Percentiles rank a stretch among this genome's conserved stretches.
Evolutionary conservation across 768 basidiomycete species (phyloP).

Genomic region (Trametes punicea): DNA sequence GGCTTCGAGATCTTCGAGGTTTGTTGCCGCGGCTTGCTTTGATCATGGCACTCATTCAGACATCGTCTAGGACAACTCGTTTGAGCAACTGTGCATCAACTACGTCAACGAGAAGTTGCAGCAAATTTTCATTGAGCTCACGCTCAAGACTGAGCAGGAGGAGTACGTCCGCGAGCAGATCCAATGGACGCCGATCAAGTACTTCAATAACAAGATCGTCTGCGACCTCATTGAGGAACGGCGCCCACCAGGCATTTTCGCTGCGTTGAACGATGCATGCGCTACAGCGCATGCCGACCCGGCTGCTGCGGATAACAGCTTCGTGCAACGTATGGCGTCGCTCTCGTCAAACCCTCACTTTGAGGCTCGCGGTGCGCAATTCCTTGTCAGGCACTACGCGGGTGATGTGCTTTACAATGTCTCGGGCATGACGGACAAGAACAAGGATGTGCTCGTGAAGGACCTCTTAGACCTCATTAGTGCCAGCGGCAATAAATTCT

Average conservation of each 20-base stretch:
- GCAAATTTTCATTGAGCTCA: slow-evolving; percentile 98
- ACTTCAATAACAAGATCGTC: slow-evolving; percentile 97
- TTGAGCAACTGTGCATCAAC: slow-evolving; percentile 99
- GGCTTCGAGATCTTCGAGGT: slow-evolving; percentile 99
- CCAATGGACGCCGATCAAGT: slow-evolving; percentile 99
- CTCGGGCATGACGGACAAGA: slow-evolving; percentile 98
- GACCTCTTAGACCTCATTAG: slow-evolving; percentile 90
- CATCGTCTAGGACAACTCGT: slow-evolving; percentile 75
- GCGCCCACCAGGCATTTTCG: slow-evolving; percentile 95
- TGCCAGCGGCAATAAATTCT: slow-evolving; percentile 75
- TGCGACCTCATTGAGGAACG: slow-evolving; percentile 98
- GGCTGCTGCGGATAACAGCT: slow-evolving; percentile 92
- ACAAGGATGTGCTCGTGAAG: slow-evolving; percentile 96
- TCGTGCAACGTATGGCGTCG: slow-evolving; percentile 83
- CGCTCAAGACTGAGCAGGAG: slow-evolving; percentile 98
- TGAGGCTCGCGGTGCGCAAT: slow-evolving; percentile 90
- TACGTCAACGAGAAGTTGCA: slow-evolving; percentile 99
- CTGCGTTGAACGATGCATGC: slow-evolving; percentile 97
- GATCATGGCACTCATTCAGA: slow-evolving; percentile 3
- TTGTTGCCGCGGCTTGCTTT: slow-evolving; percentile 7
- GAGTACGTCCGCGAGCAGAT: slow-evolving; percentile 98
- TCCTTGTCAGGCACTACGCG: slow-evolving; percentile 94
- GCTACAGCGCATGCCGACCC: slow-evolving; percentile 99
- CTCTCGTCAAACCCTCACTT: slow-evolving; percentile 89
- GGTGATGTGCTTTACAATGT: slow-evolving; percentile 99